These are phyloP conservation scores for Raffaelea albimanens DNA, from an alignment of 2,329 filamentous ascomycete genomes.

Conservation along the genomic window DNA sequence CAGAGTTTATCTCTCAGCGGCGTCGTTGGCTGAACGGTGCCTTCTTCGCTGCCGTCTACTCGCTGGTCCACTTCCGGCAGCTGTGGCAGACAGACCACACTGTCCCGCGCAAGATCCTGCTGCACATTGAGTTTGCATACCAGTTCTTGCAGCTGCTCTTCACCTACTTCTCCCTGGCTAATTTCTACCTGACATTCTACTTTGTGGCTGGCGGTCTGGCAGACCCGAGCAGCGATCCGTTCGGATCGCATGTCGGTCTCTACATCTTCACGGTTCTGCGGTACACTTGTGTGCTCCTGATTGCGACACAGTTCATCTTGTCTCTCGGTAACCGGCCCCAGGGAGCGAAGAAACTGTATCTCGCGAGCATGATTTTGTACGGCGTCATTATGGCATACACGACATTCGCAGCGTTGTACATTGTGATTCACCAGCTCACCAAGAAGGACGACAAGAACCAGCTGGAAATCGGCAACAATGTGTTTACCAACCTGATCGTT, in stretches of 20 bases:
- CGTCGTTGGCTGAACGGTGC: constrained; percentile 96
- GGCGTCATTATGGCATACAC: constrained; percentile 93
- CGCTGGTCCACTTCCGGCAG: constrained; percentile 87
- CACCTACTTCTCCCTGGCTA: constrained; percentile 95
- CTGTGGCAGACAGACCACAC: constrained; percentile 92
- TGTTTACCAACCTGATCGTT: constrained; percentile 92
- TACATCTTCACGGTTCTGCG: constrained; percentile 80
- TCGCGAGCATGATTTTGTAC: constrained; percentile 83
- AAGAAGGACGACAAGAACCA: constrained; percentile 26
- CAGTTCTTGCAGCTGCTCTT: constrained; percentile 88
- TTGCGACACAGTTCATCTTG: constrained; percentile 90
- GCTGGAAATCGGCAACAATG: constrained; percentile 61
- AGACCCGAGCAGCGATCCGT: constrained; percentile 74
- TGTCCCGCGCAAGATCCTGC: constrained; percentile 73
- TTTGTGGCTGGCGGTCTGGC: constrained; percentile 89
- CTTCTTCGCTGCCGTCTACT: constrained; percentile 98
- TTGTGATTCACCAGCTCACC: constrained; percentile 73
- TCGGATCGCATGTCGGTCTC: constrained; percentile 75
- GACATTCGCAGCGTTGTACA: constrained; percentile 78
- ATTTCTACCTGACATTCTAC: constrained; percentile 98
- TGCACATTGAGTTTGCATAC: constrained; percentile 93
- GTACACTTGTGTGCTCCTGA: constrained; percentile 78
- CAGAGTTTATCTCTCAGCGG: constrained; percentile 94
- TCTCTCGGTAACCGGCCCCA: constrained; percentile 94
- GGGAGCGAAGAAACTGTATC: constrained; percentile 83